Conservation (phyloP, 2,329 filamentous ascomycete genomes). For the Aurifilum marmelostoma region DNA sequence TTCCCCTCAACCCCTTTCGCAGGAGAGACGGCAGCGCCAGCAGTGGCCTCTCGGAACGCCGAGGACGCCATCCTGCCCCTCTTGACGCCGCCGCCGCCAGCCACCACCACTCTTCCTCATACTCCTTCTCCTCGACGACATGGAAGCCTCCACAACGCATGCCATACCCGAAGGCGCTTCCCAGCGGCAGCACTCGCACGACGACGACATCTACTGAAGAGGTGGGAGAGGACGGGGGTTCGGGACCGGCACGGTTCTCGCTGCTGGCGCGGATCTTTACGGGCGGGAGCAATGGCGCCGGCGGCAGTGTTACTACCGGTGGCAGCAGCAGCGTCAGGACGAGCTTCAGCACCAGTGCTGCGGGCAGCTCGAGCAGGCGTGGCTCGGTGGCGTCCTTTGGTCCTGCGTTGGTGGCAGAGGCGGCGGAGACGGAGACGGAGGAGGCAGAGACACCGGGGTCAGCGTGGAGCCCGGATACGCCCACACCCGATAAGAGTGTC, state of each 20-base stretch:
- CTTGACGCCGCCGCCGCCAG: not conserved
- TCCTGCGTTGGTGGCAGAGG: not conserved
- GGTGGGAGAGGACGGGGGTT: conserved; percentile 6
- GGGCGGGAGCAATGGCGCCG: not conserved
- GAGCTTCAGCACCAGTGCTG: not conserved
- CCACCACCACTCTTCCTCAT: too few species aligned
- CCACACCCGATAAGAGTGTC: not conserved
- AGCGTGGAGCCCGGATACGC: conserved; percentile 9
- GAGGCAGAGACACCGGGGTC: not conserved
- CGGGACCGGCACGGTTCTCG: conserved; percentile 14
- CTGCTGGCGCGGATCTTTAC: conserved; percentile 22
- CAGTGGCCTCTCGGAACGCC: conserved; percentile 22
- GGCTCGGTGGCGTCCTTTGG: conserved; percentile 5
- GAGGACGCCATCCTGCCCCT: conserved; percentile 15
- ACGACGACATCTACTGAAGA: conserved; percentile 17
- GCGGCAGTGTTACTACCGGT: not conserved
- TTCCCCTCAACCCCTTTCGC: not conserved
- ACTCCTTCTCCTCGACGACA: not conserved
- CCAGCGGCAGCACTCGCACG: not conserved
- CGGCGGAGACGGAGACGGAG: not conserved
- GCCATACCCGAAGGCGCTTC: conserved; percentile 19
- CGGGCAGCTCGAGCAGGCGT: not conserved
- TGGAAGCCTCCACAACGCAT: conserved; percentile 11
- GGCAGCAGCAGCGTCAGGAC: conserved; percentile 1
- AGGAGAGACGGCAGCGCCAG: conserved; percentile 3